phyloP scores from a whole-genome alignment of 805 yeast species.

The Zygosaccharomyces lentus region DNA sequence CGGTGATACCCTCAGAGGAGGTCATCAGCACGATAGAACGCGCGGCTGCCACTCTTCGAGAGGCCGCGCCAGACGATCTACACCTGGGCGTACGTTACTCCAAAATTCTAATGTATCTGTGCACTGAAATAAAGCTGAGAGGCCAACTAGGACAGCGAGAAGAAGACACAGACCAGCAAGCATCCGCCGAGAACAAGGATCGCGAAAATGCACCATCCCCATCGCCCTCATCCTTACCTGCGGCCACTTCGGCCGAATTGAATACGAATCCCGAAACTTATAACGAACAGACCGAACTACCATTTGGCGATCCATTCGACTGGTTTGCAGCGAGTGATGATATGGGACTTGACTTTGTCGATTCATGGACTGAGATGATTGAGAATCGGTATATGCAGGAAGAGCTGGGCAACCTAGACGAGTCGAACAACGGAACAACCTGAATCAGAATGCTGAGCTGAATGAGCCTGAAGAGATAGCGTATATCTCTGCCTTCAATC shows the following conservation, averaged over 20 bases:
- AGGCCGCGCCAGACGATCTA: constrained; percentile 84
- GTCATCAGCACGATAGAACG: constrained; percentile 61
- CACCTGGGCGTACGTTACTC: constrained; percentile 80
- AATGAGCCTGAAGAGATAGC: too few relatives aligned
- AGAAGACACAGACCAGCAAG: constrained; percentile 6
- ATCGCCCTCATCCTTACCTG: background rate
- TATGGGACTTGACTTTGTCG: constrained; percentile 58
- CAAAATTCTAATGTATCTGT: constrained; percentile 68
- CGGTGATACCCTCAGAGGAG: constrained; percentile 67
- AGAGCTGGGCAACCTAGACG: background rate
- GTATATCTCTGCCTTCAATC: too few relatives aligned
- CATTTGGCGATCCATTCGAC: constrained; percentile 32
- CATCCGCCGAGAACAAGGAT: background rate
- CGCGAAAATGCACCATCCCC: background rate
- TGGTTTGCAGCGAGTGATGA: constrained; percentile 49
- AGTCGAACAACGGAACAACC: background rate
- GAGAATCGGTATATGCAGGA: constrained; percentile 51
- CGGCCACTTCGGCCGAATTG: background rate
- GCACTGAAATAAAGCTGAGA: constrained; percentile 64
- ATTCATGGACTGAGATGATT: constrained; percentile 76
- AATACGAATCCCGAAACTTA: background rate
- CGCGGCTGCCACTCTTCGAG: constrained; percentile 69
- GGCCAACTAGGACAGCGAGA: constrained; percentile 13
- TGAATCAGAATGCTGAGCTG: background rate
- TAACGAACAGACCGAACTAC: background rate